A percentile compares a stretch with the other conserved stretches of the same genome.
These are phyloP conservation scores for Glycine latifolia DNA, from an alignment of 306 rosid genomes.

Conservation along the genomic window DNA sequence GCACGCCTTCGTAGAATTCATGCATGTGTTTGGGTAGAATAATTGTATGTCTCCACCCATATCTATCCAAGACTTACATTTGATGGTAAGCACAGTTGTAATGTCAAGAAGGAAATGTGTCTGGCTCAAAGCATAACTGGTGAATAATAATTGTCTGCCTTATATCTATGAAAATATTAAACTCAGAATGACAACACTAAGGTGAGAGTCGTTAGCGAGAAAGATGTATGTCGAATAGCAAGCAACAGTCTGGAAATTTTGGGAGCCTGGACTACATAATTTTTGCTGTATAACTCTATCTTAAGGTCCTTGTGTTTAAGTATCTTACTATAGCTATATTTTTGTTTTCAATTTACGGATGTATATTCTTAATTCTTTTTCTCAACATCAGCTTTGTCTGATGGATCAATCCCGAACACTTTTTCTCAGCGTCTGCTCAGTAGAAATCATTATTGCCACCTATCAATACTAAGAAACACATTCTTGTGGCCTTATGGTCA, in stretches of 20 bases:
- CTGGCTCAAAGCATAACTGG: conserved; percentile 12
- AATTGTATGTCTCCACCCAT: conserved; percentile 5
- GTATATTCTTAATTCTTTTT: conserved; percentile 48
- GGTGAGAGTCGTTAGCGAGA: conserved; percentile 29
- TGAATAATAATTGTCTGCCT: conserved; percentile 20
- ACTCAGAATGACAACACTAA: conserved; percentile 20
- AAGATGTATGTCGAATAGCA: conserved; percentile 19
- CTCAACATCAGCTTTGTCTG: conserved; percentile 18
- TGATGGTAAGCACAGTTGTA: conserved; percentile 27
- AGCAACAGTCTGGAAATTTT: background rate
- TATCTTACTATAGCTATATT: conserved; percentile 30
- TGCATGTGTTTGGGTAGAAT: conserved; percentile 17
- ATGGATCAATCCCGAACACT: conserved; percentile 35
- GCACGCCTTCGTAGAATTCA: conserved; percentile 28
- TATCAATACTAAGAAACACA: conserved; percentile 23
- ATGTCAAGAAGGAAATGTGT: conserved; percentile 32
- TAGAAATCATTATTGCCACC: conserved; percentile 28
- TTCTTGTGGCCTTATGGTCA: conserved; percentile 40
- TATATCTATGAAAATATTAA: conserved; percentile 24
- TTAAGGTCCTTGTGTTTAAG: conserved; percentile 28
- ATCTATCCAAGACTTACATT: conserved; percentile 15
- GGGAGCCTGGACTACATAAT: conserved; percentile 27
- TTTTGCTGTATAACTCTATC: conserved; percentile 25
- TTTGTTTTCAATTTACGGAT: conserved; percentile 22
- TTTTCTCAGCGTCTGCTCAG: conserved; percentile 19